Evolutionary conservation across 2,329 filamentous ascomycete species (phyloP), one percentile per base, ranked within the genome.

Genomic region (Alternaria arbusti): DNA sequence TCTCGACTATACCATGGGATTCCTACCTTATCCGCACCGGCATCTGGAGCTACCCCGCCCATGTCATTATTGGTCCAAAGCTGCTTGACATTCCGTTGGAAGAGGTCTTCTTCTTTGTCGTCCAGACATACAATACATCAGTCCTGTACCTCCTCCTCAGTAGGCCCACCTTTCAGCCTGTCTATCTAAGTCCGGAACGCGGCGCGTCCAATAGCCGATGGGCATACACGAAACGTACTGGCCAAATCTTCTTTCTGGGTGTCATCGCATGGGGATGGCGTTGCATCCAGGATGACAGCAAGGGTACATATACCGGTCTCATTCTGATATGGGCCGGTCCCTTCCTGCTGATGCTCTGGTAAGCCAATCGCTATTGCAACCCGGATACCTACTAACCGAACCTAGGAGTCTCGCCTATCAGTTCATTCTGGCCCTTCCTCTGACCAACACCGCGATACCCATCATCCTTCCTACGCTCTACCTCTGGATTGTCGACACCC

Each of bases 21-120:
- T 91, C 90, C 9, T 92, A 92, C 77, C 84, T 93, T 44, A 91
- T 94, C 70, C 86, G 85, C 67, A 87, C 83, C 57, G 81, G 84
- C 47, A 86, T 93, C 73, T 93, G 91, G 91, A 89, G 87, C 10
- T 94, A 93, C 72, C 90, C 91, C 2, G 79, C 84, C 11, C 82
- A 88, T 71, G 90, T 87, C 20, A 86, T 93, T 30, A 72, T 90
- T 36, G 91, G 91, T 0, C 84, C 84, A 0, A 89, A 84, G 1
- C 74, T 92, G 15, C 87, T 87, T 70, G 81, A 82, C n/a, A 91
- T 93, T 17, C 91, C 91, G 0, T 77, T 85, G 5, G 91, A 93
- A 72, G 91, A 93, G 75, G 79, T 93, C 5, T 93, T 93, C 80
- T 93, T 93, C 84, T 93, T 93, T 75, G 79, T 91, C 20, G 87